phyloP scores from a whole-genome alignment of 192 early-diverging fungal species.

The Rhizophagus sp. region DNA sequence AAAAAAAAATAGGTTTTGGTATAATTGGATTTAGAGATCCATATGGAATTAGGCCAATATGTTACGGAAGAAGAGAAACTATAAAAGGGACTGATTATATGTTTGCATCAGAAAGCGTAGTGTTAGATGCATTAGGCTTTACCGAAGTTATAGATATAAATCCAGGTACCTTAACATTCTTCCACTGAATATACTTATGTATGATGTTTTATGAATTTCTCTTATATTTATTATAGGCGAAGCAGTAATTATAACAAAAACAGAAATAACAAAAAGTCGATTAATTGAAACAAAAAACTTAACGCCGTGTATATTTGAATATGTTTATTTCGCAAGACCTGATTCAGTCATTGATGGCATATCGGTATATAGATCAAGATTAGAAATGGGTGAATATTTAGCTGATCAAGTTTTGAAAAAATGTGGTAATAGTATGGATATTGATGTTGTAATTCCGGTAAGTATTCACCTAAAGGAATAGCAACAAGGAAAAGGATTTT shows the following conservation, averaged over 20 bases:
- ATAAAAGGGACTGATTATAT: slow-evolving; percentile 89
- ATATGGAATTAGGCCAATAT: slow-evolving; percentile 94
- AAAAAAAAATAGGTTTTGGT: slow-evolving; percentile 69
- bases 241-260: slow-evolving; percentile 90
- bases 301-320: slow-evolving; percentile 99
- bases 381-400: slow-evolving; percentile 97
- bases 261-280: slow-evolving; percentile 66
- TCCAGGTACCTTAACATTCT: slow-evolving; percentile 54
- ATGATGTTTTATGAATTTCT: neutral
- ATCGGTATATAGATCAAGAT: slow-evolving; percentile 95
- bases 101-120: slow-evolving; percentile 98
- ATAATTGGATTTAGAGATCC: slow-evolving; percentile 95
- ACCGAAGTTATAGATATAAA: slow-evolving; percentile 86
- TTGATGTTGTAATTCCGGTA: slow-evolving; percentile 99
- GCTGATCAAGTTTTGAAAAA: slow-evolving; percentile 78
- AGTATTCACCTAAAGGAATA: slow-evolving; percentile 11
- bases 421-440: slow-evolving; percentile 78
- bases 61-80: slow-evolving; percentile 81
- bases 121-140: slow-evolving; percentile 88
- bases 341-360: slow-evolving; percentile 99
- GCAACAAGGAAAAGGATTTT: neutral
- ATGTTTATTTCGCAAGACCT: slow-evolving; percentile 98
- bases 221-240: slow-evolving; percentile 55
- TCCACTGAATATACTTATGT: neutral
- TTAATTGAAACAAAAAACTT: slow-evolving; percentile 53